Evolutionary conservation across 179 eudicot genomes (phyloP).

Genomic region (Carnegiea gigantea): DNA sequence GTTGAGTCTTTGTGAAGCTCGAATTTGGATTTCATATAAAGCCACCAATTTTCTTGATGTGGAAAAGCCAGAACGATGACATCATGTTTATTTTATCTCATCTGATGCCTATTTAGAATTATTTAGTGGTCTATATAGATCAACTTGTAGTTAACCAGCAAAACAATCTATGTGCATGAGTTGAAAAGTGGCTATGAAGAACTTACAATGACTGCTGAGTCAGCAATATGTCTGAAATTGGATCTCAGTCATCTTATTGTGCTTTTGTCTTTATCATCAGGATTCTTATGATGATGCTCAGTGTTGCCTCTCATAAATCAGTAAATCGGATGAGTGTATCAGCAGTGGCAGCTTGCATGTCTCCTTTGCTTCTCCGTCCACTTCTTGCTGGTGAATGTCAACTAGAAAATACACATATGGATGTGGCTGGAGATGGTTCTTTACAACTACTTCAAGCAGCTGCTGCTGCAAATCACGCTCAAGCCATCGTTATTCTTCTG

Average conservation of each 20-base stretch:
- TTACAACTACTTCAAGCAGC: constrained; percentile 98
- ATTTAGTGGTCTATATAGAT: not conserved
- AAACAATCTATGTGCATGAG: not conserved
- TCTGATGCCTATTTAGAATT: not conserved
- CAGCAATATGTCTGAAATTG: not conserved
- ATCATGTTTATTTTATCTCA: not conserved
- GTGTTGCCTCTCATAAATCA: constrained; percentile 64
- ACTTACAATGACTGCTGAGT: not conserved
- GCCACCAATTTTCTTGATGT: not conserved
- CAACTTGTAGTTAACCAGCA: not conserved
- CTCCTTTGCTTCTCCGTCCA: constrained; percentile 96
- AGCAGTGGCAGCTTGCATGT: constrained; percentile 99
- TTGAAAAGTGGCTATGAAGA: not conserved
- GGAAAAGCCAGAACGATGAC: not conserved
- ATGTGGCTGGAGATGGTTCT: constrained; percentile 93
- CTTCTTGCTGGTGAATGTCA: constrained; percentile 97
- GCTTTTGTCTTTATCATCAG: constrained; percentile 39
- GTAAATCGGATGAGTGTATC: constrained; percentile 88
- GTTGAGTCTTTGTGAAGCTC: not conserved
- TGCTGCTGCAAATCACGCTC: constrained; percentile 99
- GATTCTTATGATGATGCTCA: constrained; percentile 87
- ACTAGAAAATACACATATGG: constrained; percentile 70
- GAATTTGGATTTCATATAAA: not conserved
- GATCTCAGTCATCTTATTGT: constrained; percentile 3
- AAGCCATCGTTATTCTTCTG: constrained; percentile 81